Base-by-base conservation (phyloP, 2,329 filamentous ascomycete species). In the Aspergillus eucalypticola region DNA sequence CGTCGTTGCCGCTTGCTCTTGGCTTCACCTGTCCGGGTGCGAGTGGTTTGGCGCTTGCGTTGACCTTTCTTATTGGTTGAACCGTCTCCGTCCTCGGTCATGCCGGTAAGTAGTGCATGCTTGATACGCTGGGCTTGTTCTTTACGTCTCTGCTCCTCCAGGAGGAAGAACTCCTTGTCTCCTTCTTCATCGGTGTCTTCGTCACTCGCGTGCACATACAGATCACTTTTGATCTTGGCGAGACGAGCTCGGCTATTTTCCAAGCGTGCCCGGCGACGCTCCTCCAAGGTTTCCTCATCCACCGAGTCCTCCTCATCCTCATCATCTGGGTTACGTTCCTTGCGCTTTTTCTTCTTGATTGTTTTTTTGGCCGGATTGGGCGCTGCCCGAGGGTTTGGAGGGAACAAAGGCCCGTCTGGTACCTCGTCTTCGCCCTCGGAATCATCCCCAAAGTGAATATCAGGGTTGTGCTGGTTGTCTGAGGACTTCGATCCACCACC, bases 171-270 rank as follows among this genome's bases (percentile, higher is more conserved):
- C 19, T 85, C 86, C 21, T 73, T 80, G 75, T 90, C 86, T 59
- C 86, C 85, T 50, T 92, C 91, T 35, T 84, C 87, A 69, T 96
- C 92, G n/a, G 85, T 88, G 67, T 96, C 92, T 56, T 98, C 95
- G 72, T 98, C 95, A 66, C 90, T 92, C 39, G 89, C 88, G 60
- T 89, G 86, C 54, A 99, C 90, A 69, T 88, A 94, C 41, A 94
- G 77, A 23, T 88, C 88, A 69, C 90, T 96, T 81, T 97, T 98
- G 78, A 95, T 90, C 72, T 89, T 90, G 32, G 82, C 81, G 52
- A 87, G 83, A 76, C 92, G 92, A 69, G 93, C 91, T n/a, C 85
- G 79, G 66, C 96, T 88, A 66, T 86, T 89, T 55, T 88, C 82
- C 56, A 86, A 83, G 39, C 88, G 83, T 57, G 82, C 84, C 11